Evolutionary conservation across 2,329 filamentous ascomycete species (phyloP).

Genomic region (Dactylellina cionopaga): DNA sequence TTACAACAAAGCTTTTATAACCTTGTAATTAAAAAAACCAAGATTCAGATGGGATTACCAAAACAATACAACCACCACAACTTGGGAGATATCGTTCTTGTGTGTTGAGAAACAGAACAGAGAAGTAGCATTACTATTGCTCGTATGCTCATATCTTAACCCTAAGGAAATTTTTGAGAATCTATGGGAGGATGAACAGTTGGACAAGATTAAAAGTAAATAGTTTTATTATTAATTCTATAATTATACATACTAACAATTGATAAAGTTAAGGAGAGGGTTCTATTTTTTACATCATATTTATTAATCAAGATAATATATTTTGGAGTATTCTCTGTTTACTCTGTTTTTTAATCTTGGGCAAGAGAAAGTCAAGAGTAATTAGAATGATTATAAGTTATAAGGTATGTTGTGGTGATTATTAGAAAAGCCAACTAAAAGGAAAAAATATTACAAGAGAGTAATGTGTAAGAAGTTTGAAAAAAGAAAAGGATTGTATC

Average conservation of each 20-base stretch:
- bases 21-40: too few species aligned
- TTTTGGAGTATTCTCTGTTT: too few species aligned
- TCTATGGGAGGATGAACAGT: conserved; percentile 23
- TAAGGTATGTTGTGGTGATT: too few species aligned
- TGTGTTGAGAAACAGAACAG: too few species aligned
- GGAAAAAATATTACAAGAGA: neutral
- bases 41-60: too few species aligned
- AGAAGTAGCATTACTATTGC: too few species aligned
- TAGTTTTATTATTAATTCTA: neutral
- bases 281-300: conserved; percentile 11
- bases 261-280: conserved; percentile 10
- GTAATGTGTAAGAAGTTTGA: neutral
- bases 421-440: neutral
- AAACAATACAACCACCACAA: too few species aligned
- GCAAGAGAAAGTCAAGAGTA: too few species aligned
- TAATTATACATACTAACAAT: conserved; percentile 8
- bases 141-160: too few species aligned
- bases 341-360: too few species aligned
- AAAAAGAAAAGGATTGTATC: neutral
- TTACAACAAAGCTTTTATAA: too few species aligned
- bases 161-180: conserved; percentile 49
- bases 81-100: too few species aligned
- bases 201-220: conserved; percentile 6
- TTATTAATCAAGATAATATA: neutral
- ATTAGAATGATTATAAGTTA: neutral